Conservation (phyloP, 2,329 filamentous ascomycete genomes). For the Lojkania enalia region DNA sequence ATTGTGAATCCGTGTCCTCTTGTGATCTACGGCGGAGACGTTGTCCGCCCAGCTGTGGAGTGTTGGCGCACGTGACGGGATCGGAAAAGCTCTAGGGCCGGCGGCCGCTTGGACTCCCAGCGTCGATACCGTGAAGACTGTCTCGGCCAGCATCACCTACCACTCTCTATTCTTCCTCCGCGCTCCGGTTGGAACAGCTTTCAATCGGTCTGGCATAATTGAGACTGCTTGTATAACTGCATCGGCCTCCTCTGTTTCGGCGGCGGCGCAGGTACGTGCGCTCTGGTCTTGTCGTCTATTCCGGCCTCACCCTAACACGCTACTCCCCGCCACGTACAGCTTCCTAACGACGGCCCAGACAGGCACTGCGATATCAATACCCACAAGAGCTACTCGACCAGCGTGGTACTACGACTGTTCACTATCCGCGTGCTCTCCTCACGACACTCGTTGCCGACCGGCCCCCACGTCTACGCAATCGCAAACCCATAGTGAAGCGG, state of each 20-base stretch:
- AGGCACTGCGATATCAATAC: constrained; percentile 25
- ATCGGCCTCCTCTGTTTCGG: constrained; percentile 19
- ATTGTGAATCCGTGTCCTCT: no score
- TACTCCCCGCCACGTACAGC: neutral
- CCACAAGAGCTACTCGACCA: neutral
- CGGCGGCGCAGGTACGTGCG: constrained; percentile 30
- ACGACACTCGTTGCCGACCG: constrained; percentile 8
- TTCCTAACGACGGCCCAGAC: constrained; percentile 16
- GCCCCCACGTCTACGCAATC: constrained; percentile 14
- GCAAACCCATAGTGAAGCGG: constrained; percentile 7
- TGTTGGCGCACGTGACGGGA: neutral
- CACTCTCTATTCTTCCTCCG: constrained; percentile 44
- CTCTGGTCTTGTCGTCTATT: neutral
- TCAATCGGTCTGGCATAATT: constrained; percentile 32
- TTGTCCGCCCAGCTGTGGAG: neutral
- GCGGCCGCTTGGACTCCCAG: neutral
- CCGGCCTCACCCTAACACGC: neutral
- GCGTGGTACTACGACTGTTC: neutral
- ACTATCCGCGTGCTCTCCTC: constrained; percentile 1
- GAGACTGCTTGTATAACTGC: constrained; percentile 34
- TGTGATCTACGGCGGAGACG: neutral
- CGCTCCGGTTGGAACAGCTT: constrained; percentile 31
- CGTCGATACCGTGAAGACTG: constrained; percentile 1
- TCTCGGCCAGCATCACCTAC: constrained; percentile 36
- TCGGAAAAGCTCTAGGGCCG: constrained; percentile 3